Conservation (phyloP, 352 stramenopile genomes). For the Globisporangium cederbergense region DNA sequence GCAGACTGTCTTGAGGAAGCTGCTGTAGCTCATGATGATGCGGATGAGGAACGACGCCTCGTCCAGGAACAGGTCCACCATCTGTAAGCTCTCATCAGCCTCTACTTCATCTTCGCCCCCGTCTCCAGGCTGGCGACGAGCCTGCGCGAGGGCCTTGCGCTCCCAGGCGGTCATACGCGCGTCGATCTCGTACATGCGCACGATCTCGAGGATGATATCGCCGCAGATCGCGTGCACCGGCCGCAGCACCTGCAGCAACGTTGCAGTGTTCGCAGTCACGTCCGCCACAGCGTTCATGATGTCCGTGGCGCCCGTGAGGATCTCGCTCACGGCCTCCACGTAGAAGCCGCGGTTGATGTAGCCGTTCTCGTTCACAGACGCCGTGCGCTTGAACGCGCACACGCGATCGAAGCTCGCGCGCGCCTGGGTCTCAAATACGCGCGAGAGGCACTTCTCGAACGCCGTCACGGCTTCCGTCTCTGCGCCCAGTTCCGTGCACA, state of each 20-base stretch:
- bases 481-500: conserved; percentile 44
- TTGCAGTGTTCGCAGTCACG: conserved; percentile 30
- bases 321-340: conserved; percentile 64
- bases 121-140: conserved; percentile 32
- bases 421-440: conserved; percentile 56
- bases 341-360: conserved; percentile 87
- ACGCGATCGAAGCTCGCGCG: conserved; percentile 53
- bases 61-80: conserved; percentile 83
- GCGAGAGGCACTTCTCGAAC: conserved; percentile 43
- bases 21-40: conserved; percentile 62
- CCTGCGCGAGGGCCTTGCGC: conserved; percentile 55
- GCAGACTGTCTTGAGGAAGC: conserved; percentile 54
- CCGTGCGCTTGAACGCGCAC: conserved; percentile 39
- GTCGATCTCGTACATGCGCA: conserved; percentile 71
- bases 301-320: conserved; percentile 67
- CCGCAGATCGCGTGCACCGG: conserved; percentile 61
- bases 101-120: conserved; percentile 33
- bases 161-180: conserved; percentile 79
- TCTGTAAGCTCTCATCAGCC: conserved; percentile 82
- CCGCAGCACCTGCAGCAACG: conserved; percentile 43
- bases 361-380: conserved; percentile 69
- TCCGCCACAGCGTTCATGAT: conserved; percentile 82
- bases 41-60: conserved; percentile 77
- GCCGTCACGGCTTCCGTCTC: conserved; percentile 23
- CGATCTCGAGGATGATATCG: conserved; percentile 54